Percentiles rank a stretch among this genome's conserved stretches.
These are phyloP conservation scores for Dactylellina drechsleri DNA, from an alignment of 2,329 filamentous ascomycete species.

Conservation along the genomic window DNA sequence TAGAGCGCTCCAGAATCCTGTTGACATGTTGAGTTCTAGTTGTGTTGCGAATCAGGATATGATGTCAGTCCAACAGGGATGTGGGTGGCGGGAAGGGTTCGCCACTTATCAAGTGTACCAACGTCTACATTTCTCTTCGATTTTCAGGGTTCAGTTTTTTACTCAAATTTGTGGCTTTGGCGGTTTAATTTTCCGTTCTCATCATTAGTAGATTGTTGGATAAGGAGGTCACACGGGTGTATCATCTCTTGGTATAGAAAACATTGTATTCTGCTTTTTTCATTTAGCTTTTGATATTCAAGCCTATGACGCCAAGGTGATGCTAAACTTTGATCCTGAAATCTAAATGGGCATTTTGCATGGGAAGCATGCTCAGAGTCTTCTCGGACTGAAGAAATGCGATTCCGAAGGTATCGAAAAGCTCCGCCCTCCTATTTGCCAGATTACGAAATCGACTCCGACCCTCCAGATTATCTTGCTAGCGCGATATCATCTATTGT, in stretches of 20 bases:
- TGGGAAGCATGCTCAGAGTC: slow-evolving; percentile 3
- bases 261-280: slow-evolving; percentile 15
- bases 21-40: neutral
- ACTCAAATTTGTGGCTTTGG: slow-evolving; percentile 24
- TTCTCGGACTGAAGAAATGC: slow-evolving; percentile 11
- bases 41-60: slow-evolving; percentile 35
- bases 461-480: slow-evolving; percentile 32
- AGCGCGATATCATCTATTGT: slow-evolving; percentile 51
- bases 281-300: slow-evolving; percentile 49
- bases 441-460: slow-evolving; percentile 1
- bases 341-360: slow-evolving; percentile 52
- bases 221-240: too few species aligned
- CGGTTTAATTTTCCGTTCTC: slow-evolving; percentile 5
- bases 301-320: slow-evolving; percentile 54
- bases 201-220: too few species aligned
- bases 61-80: slow-evolving; percentile 36
- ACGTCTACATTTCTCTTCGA: neutral
- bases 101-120: neutral
- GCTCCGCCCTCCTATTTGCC: slow-evolving; percentile 2
- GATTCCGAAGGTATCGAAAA: slow-evolving; percentile 3
- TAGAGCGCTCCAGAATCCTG: neutral
- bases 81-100: slow-evolving; percentile 24
- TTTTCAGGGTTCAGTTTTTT: neutral
- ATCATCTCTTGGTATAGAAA: neutral
- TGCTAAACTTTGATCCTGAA: slow-evolving; percentile 49